phyloP scores from a whole-genome alignment of 2,329 filamentous ascomycete species.

The Calonectria leucothoes region DNA sequence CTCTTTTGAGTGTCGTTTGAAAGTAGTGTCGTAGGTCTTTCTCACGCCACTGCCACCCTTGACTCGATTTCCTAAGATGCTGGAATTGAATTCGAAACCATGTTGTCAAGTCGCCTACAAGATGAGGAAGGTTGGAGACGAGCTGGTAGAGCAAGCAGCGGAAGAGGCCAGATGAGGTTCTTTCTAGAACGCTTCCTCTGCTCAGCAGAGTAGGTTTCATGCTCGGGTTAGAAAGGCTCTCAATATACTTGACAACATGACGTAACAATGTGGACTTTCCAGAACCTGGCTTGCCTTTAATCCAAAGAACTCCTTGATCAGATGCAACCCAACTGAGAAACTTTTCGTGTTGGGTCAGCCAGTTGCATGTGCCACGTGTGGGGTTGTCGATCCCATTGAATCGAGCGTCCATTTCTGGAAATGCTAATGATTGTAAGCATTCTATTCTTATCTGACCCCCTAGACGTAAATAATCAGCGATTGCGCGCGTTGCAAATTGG shows the following conservation, averaged over 20 bases:
- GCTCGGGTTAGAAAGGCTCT: too few species aligned
- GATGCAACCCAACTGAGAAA: slow-evolving; percentile 39
- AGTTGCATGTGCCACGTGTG: slow-evolving; percentile 45
- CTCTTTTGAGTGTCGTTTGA: slow-evolving; percentile 24
- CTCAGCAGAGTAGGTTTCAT: too few species aligned
- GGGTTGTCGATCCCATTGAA: slow-evolving; percentile 39
- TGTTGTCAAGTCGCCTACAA: too few species aligned
- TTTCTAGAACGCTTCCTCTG: too few species aligned
- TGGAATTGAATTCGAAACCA: too few species aligned
- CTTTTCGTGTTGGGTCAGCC: slow-evolving; percentile 42
- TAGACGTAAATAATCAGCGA: too few species aligned
- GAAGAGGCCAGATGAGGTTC: neutral
- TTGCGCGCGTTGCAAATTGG: too few species aligned
- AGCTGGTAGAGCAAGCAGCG: slow-evolving; percentile 46
- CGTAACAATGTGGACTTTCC: slow-evolving; percentile 54
- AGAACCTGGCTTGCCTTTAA: slow-evolving; percentile 54
- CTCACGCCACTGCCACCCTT: slow-evolving; percentile 42
- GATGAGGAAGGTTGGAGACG: too few species aligned
- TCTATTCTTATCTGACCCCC: too few species aligned
- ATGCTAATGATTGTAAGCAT: slow-evolving; percentile 47
- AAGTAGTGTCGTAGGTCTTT: slow-evolving; percentile 37
- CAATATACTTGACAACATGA: too few species aligned
- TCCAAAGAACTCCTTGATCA: slow-evolving; percentile 47
- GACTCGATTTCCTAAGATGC: too few species aligned
- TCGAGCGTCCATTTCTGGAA: slow-evolving; percentile 43